Evolutionary conservation across 106 monocot genomes (phyloP), one percentile per base, ranked within the genome.

Genomic region (Cymbidium sinense): DNA sequence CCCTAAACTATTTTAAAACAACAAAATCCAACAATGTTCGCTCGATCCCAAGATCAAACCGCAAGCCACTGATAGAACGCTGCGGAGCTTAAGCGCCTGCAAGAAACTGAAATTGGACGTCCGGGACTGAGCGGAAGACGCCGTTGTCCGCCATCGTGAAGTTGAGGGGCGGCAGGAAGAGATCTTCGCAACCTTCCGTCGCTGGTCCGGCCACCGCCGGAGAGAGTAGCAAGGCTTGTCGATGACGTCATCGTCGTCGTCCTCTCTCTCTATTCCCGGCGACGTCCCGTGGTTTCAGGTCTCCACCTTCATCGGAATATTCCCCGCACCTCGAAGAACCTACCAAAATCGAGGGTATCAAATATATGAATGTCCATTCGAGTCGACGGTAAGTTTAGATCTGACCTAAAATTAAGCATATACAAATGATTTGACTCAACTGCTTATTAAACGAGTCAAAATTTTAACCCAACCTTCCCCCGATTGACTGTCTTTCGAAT

Each of bases 91-190:
- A 19, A 90, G 90, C 28, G 87, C 79, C 43, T 75, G 43, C 28
- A 90, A 36, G 81, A 88, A 90, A 19, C 84, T 43, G 81, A 90
- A 84, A 77, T 88, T 90, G 78, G 79, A 70, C 39, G 51, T 86
- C 81, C 0, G 90, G 90, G 58, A 84, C 90, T 41, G 90, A 90
- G 51, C 90, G 85, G 83, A 74, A 90, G 2, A 90, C 78, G 12
- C 90, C 90, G 75, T 81, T 65, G 55, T 88, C 90, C 5, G 88
- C 90, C 85, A 86, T 88, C 11, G 87, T 75, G 79, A 90, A 90
- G 71, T 90, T 90, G 77, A 88, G 83, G 23, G 90, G 90, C 72
- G 90, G 90, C 23, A 87, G 83, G 31, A 90, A 70, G 29, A 77
- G 74, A 70, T 65, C 74, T 11, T 74, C 75, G 18, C 39, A 79